Percentiles rank a stretch among this genome's conserved stretches.
These are phyloP conservation scores for Amauroascus verrucosus DNA, from an alignment of 2,329 filamentous ascomycete species.

Conservation along the genomic window DNA sequence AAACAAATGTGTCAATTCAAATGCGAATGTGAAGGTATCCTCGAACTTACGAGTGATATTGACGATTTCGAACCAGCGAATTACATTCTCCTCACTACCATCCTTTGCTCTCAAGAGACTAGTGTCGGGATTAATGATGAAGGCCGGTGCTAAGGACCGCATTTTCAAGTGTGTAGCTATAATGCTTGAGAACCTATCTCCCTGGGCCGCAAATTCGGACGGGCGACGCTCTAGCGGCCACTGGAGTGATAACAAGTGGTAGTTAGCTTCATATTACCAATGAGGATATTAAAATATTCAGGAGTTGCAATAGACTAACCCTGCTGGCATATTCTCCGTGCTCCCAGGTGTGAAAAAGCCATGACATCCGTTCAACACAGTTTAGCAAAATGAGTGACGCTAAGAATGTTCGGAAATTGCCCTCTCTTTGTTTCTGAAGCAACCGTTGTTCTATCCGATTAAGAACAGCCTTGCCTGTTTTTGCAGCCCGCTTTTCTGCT, in stretches of 20 bases:
- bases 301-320: neutral
- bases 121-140: constrained; percentile 29
- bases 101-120: constrained; percentile 32
- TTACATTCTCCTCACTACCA: constrained; percentile 30
- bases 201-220: constrained; percentile 44
- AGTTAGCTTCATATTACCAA: neutral
- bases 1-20: neutral
- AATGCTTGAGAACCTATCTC: constrained; percentile 48
- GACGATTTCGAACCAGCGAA: constrained; percentile 35
- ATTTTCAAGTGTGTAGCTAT: constrained; percentile 50
- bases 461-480: constrained; percentile 46
- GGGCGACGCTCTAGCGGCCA: constrained; percentile 49
- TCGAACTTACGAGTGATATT: constrained; percentile 30
- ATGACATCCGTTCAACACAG: constrained; percentile 51
- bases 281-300: too few species aligned
- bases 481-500: constrained; percentile 45
- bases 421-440: constrained; percentile 47
- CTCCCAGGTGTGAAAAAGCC: constrained; percentile 47
- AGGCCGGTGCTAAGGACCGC: constrained; percentile 40
- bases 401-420: constrained; percentile 51
- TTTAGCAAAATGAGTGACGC: constrained; percentile 49
- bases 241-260: constrained; percentile 17
- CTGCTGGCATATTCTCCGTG: constrained; percentile 25
- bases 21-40: neutral
- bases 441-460: constrained; percentile 52